Conservation (phyloP, 768 basidiomycete genomes). For the Psilocybe azurescens region DNA sequence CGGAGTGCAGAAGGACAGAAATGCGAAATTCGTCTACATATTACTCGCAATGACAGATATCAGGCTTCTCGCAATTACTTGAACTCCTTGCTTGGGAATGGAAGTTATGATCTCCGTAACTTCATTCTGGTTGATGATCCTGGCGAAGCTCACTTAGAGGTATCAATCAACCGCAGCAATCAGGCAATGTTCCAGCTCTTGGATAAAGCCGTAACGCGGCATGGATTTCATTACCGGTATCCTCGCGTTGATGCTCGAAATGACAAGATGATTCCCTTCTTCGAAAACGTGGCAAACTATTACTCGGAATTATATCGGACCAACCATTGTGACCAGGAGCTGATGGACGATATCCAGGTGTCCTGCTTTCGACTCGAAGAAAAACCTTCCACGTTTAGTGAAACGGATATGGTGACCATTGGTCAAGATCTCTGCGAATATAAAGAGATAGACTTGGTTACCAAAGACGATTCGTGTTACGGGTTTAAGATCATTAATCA, state of each 20-base stretch:
- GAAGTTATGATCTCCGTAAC: neutral
- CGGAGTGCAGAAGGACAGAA: neutral
- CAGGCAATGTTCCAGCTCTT: neutral
- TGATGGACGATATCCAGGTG: neutral
- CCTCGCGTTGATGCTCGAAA: neutral
- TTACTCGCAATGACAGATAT: neutral
- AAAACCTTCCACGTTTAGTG: constrained; percentile 19
- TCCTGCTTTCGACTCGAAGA: neutral
- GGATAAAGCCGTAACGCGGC: neutral
- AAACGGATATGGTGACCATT: neutral
- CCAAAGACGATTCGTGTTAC: neutral
- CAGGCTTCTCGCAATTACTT: neutral
- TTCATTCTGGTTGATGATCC: neutral
- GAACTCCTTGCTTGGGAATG: neutral
- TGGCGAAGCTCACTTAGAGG: neutral
- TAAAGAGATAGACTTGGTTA: neutral
- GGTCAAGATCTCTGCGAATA: neutral
- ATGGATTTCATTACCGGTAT: neutral
- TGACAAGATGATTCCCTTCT: neutral
- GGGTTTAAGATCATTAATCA: constrained; percentile 4
- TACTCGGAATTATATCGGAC: constrained; percentile 1
- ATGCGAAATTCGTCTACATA: neutral
- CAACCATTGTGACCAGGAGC: neutral
- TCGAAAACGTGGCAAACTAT: neutral
- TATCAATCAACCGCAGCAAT: neutral